Base-by-base conservation (phyloP, 192 early-diverging fungal species). In the Rhizophagus sp. region DNA sequence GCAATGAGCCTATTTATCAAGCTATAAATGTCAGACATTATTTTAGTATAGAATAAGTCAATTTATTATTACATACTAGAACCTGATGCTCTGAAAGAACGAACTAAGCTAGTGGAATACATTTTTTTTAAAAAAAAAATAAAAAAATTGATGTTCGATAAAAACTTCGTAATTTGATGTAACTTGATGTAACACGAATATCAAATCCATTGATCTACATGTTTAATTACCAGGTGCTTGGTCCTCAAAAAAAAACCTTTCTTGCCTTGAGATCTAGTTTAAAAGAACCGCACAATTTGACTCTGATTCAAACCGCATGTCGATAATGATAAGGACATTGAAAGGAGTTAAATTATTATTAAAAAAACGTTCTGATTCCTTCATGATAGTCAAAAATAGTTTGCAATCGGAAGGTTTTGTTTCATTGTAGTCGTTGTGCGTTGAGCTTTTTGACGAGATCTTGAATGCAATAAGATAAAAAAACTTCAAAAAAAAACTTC, bases 391-490 rank as follows among this genome's bases (percentile, higher is more conserved):
- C 19, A 57, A 57, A 30, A 52, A 22, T 57, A 57, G 52, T 57
- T 57, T 57, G 52, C 52, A 57, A 57, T 57, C 52, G 52, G 52
- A 57, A 57, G 52, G 52, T 57, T 57, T 57, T 57, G 52, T 57
- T 57, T 57, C 17, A 57, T 57, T 57, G 52, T 22, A 57, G 52
- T 57, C 19, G 4, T 7, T 57, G 52, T 57, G 19, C 22, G 44
- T 47, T 47, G 52, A 57, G 1, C 52, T 22, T 57, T n/a, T 19
- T 57, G 52, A 4, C 52, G 17, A 57, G 17, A 22, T 57, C 52
- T 57, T 22, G 52, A 22, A 15, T 0, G 50, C 50, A 17, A 17
- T 15, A 52, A 52, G 4, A 52, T 17, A 52, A 52, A 52, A 50
- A 50, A 49, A 4, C 15, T 30, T 30, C 30, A 30, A 30, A 30